Percentiles rank a stretch among this genome's conserved stretches.
phyloP scores from a whole-genome alignment of 1,139 yeast species.

The Candida dubliniensis region DNA sequence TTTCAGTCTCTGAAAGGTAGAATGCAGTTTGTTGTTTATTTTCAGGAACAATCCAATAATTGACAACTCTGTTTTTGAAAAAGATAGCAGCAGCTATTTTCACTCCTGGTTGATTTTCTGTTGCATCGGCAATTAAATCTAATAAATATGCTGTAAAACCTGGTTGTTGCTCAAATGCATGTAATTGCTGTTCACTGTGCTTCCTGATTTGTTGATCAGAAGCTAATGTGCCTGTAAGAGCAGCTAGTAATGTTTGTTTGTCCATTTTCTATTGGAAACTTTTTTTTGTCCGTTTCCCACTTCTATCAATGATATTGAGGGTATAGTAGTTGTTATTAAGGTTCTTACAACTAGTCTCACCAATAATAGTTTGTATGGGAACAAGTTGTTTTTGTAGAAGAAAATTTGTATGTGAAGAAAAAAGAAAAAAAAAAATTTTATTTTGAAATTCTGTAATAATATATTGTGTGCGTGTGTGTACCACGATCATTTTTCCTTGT shows the following conservation, averaged over 20 bases:
- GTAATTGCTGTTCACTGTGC: constrained; percentile 43
- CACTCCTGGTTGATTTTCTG: constrained; percentile 42
- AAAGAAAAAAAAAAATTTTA: too few species aligned
- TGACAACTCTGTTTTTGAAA: constrained; percentile 61
- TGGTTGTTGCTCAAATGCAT: constrained; percentile 43
- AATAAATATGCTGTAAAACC: constrained; percentile 62
- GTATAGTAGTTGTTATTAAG: too few species aligned
- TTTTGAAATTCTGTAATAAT: too few species aligned
- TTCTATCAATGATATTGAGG: too few species aligned
- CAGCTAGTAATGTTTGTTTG: constrained; percentile 38
- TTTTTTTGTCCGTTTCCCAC: background rate
- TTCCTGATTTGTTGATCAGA: constrained; percentile 40
- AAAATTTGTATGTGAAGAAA: too few species aligned
- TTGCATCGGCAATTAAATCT: constrained; percentile 50
- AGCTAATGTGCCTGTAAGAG: constrained; percentile 47
- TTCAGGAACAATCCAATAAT: constrained; percentile 55
- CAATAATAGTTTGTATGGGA: too few species aligned
- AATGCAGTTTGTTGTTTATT: constrained; percentile 28
- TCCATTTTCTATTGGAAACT: constrained; percentile 30
- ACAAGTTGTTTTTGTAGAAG: too few species aligned
- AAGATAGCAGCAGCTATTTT: constrained; percentile 66
- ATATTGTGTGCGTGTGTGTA: too few species aligned
- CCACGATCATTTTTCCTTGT: too few species aligned
- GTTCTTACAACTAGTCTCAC: too few species aligned
- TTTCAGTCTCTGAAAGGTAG: constrained; percentile 49